Conservation (phyloP, 2,329 filamentous ascomycete species). For the Lasiodiplodia sp. region DNA sequence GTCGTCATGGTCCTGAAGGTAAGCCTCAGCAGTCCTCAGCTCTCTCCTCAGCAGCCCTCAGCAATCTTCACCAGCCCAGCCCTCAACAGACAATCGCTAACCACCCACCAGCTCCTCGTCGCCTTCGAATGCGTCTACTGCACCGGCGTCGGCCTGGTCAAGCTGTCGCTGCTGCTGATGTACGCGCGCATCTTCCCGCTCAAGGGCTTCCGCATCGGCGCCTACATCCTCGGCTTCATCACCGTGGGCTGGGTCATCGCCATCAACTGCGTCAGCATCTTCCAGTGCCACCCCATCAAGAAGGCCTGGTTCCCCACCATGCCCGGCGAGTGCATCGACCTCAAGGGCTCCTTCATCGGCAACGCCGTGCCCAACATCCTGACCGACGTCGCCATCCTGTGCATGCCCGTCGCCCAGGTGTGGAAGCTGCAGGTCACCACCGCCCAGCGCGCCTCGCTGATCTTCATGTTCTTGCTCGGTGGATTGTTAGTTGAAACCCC, state of each 20-base stretch:
- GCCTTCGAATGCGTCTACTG: slow-evolving; percentile 58
- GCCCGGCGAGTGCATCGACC: slow-evolving; percentile 58
- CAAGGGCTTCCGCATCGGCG: slow-evolving; percentile 52
- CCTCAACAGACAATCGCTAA: background rate
- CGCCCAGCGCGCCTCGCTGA: slow-evolving; percentile 54
- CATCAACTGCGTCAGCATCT: slow-evolving; percentile 59
- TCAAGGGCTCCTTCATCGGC: slow-evolving; percentile 59
- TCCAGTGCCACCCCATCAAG: slow-evolving; percentile 60
- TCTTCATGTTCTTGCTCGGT: slow-evolving; percentile 54
- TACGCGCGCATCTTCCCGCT: slow-evolving; percentile 62
- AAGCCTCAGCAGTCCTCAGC: background rate
- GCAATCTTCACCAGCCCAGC: background rate
- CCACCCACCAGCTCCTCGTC: slow-evolving; percentile 49
- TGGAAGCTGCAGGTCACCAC: slow-evolving; percentile 54
- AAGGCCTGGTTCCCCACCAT: slow-evolving; percentile 58
- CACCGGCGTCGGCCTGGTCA: slow-evolving; percentile 59
- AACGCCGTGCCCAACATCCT: slow-evolving; percentile 58
- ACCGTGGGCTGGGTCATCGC: slow-evolving; percentile 57
- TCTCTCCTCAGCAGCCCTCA: background rate
- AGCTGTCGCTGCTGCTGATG: slow-evolving; percentile 59
- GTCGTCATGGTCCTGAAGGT: slow-evolving; percentile 28
- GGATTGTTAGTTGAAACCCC: slow-evolving; percentile 47
- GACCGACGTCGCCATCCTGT: slow-evolving; percentile 56
- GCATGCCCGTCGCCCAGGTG: slow-evolving; percentile 57
- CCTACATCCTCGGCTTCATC: slow-evolving; percentile 52